Evolutionary conservation across 2,329 filamentous ascomycete species (phyloP).

Genomic region (Ascosphaera pollenicola): DNA sequence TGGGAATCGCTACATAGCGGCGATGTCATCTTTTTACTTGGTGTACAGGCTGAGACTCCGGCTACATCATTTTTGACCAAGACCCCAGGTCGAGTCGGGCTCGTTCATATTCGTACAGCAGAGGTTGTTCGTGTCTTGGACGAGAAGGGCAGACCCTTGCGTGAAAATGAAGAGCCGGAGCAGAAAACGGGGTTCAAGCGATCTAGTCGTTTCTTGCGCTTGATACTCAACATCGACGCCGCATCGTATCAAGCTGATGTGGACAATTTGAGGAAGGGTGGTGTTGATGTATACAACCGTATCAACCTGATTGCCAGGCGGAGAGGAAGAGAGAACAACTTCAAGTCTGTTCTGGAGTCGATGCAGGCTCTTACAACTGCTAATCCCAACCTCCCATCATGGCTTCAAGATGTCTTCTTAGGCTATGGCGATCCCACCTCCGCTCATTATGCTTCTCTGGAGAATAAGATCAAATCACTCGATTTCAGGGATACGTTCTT

Average conservation of each 20-base stretch:
- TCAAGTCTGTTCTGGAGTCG: constrained; percentile 78
- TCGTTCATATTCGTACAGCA: constrained; percentile 55
- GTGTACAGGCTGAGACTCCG: constrained; percentile 38
- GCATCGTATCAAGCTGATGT: constrained; percentile 57
- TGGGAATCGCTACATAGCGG: constrained; percentile 77
- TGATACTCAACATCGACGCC: constrained; percentile 66
- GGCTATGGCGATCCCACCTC: constrained; percentile 84
- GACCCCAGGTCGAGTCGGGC: constrained; percentile 29
- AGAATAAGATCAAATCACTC: constrained; percentile 54
- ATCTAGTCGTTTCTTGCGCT: constrained; percentile 37
- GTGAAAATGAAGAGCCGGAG: constrained; percentile 32
- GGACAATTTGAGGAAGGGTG: constrained; percentile 40
- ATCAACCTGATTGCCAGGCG: constrained; percentile 75
- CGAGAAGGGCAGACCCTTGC: constrained; percentile 54
- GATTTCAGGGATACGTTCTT: constrained; percentile 91
- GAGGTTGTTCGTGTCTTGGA: constrained; percentile 73
- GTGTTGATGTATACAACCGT: constrained; percentile 55
- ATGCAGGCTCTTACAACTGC: constrained; percentile 71
- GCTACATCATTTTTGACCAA: constrained; percentile 13
- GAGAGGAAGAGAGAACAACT: constrained; percentile 83
- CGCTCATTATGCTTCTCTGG: constrained; percentile 63
- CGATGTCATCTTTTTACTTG: constrained; percentile 74
- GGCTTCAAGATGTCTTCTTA: constrained; percentile 94
- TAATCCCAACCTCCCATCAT: constrained; percentile 65
- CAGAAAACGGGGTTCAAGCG: constrained; percentile 23